Percentiles rank a stretch among this genome's conserved stretches.
phyloP scores from a whole-genome alignment of 1,284 basidiomycete species.

The Chiua sp. region DNA sequence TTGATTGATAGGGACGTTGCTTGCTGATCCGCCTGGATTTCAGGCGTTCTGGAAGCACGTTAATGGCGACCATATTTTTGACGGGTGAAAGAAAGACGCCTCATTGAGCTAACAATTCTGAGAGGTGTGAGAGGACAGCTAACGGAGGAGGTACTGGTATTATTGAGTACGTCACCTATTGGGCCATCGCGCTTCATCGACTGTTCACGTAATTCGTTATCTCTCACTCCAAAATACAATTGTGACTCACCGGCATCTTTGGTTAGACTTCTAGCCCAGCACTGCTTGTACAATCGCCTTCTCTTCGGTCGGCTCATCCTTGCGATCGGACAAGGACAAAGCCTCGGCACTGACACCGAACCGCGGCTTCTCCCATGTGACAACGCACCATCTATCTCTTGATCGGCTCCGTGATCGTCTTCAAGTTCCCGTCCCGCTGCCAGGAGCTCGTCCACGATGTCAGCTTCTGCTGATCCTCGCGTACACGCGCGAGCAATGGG shows the following conservation, averaged over 20 bases:
- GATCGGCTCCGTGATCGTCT: constrained; percentile 17
- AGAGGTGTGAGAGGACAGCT: too few relatives aligned
- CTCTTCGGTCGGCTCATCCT: constrained; percentile 27
- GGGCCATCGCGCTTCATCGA: too few relatives aligned
- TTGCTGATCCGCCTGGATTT: too few relatives aligned
- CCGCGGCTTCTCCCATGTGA: constrained; percentile 6
- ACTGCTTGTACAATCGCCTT: constrained; percentile 21
- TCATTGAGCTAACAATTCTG: too few relatives aligned
- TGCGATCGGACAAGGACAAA: constrained; percentile 21
- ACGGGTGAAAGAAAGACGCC: too few relatives aligned
- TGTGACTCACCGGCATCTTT: not conserved
- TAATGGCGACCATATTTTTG: too few relatives aligned
- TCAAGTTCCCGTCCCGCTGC: constrained; percentile 22
- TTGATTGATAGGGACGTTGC: too few relatives aligned
- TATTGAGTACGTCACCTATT: too few relatives aligned
- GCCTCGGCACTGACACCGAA: constrained; percentile 31
- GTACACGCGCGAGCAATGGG: constrained; percentile 36
- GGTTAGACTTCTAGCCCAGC: constrained; percentile 22
- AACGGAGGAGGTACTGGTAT: too few relatives aligned
- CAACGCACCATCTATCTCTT: not conserved
- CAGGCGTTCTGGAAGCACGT: too few relatives aligned
- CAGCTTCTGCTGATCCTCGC: constrained; percentile 39
- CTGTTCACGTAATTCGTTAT: too few relatives aligned
- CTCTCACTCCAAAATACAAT: not conserved
- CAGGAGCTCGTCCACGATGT: constrained; percentile 21